Percentiles rank a stretch among this genome's conserved stretches.
phyloP scores from a whole-genome alignment of 192 early-diverging fungal species.

The Gigaspora rosea region DNA sequence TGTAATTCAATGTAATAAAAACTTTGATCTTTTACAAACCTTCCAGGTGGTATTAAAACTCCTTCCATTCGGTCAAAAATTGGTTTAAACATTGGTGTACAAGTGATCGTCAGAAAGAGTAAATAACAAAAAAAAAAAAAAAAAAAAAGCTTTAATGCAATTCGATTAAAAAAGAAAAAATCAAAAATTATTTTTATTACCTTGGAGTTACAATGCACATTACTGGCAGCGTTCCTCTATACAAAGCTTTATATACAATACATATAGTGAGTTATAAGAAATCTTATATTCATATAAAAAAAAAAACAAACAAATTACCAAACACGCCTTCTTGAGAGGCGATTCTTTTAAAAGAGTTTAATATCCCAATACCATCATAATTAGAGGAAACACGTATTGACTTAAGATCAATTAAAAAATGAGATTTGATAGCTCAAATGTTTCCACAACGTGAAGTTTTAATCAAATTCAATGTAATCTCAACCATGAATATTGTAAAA shows the following conservation, averaged over 20 bases:
- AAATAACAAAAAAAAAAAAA: not conserved
- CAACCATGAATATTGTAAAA: too few species aligned
- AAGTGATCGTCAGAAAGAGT: too few species aligned
- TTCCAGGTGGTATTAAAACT: conserved; percentile 38
- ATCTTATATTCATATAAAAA: not conserved
- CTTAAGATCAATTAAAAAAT: conserved; percentile 19
- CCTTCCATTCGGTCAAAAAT: conserved; percentile 48
- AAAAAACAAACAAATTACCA: conserved; percentile 31
- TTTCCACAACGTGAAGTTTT: not conserved
- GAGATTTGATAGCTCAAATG: too few species aligned
- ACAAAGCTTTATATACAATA: conserved; percentile 33
- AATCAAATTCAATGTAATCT: not conserved
- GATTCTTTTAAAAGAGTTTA: conserved; percentile 38
- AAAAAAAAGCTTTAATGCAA: not conserved
- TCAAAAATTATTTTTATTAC: not conserved
- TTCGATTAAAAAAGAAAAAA: too few species aligned
- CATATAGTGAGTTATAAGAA: not conserved
- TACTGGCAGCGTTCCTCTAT: conserved; percentile 44
- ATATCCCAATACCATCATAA: conserved; percentile 38
- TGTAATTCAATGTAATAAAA: not conserved
- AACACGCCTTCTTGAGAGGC: conserved; percentile 39
- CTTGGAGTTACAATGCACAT: conserved; percentile 48
- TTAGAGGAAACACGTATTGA: conserved; percentile 39
- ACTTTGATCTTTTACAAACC: not conserved
- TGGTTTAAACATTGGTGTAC: conserved; percentile 48